Evolutionary conservation across 352 stramenopile genomes (phyloP).

Genomic region (Globisporangium emineosum): DNA sequence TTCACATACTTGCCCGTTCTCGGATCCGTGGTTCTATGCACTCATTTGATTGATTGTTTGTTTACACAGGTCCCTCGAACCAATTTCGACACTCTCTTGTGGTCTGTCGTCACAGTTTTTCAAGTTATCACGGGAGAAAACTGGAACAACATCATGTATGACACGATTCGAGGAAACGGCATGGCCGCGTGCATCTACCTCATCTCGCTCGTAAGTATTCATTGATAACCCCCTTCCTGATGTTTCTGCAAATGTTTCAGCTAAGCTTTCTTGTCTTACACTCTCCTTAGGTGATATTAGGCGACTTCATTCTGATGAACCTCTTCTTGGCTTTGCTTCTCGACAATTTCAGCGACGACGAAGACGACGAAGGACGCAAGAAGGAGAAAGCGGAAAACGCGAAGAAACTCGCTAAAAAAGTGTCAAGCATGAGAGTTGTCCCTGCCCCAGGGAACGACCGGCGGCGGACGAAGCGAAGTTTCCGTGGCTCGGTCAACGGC

Average conservation of each 20-base stretch:
- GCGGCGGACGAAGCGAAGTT: slow-evolving; percentile 16
- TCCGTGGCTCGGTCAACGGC: slow-evolving; percentile 12
- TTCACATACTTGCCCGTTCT: neutral
- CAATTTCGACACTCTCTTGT: slow-evolving; percentile 90
- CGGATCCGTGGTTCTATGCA: neutral
- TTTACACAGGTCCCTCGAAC: slow-evolving; percentile 49
- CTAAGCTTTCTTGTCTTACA: neutral
- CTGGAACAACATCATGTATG: slow-evolving; percentile 95
- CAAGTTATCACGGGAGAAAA: slow-evolving; percentile 94
- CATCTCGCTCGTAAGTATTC: slow-evolving; percentile 62
- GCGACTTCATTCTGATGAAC: slow-evolving; percentile 92
- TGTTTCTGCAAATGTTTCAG: neutral
- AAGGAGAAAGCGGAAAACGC: slow-evolving; percentile 51
- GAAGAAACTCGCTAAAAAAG: slow-evolving; percentile 46
- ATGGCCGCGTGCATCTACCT: slow-evolving; percentile 79
- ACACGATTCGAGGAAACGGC: slow-evolving; percentile 81
- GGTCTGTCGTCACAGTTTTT: slow-evolving; percentile 85
- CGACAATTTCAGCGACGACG: slow-evolving; percentile 83
- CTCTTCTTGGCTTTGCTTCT: slow-evolving; percentile 93
- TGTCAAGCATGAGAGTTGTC: slow-evolving; percentile 60
- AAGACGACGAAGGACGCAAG: slow-evolving; percentile 40
- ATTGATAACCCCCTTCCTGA: neutral
- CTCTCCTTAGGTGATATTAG: slow-evolving; percentile 69
- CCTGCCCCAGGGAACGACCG: slow-evolving; percentile 20
- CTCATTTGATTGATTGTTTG: neutral